These are phyloP conservation scores for Populus hybrid DNA, from an alignment of 441 rosid genomes.

Conservation along the genomic window DNA sequence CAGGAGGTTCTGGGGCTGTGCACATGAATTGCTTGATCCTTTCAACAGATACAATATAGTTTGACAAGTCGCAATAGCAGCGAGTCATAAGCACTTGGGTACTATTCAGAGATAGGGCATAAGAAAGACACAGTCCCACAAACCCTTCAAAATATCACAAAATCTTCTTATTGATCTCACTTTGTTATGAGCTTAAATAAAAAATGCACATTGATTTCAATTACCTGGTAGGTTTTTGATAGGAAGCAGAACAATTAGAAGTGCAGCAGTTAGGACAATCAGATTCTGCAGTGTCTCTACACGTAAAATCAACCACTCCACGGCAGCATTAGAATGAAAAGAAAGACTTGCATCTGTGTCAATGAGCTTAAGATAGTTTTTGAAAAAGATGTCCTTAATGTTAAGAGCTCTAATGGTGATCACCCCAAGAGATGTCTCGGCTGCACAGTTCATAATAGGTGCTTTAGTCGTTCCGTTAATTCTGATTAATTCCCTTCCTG, in stretches of 20 bases:
- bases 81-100: not conserved
- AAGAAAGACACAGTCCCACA: not conserved
- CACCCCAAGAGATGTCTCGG: not conserved
- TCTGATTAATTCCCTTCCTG: slow-evolving; percentile 66
- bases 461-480: slow-evolving; percentile 61
- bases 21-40: not conserved
- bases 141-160: not conserved
- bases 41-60: not conserved
- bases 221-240: not conserved
- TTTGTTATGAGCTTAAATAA: not conserved
- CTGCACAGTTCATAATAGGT: not conserved
- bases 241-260: not conserved
- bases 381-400: not conserved
- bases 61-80: slow-evolving; percentile 1
- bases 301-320: not conserved
- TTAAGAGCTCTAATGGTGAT: not conserved
- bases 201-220: not conserved
- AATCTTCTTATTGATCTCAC: not conserved
- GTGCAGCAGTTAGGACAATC: not conserved
- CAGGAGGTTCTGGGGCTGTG: not conserved
- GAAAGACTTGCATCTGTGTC: not conserved
- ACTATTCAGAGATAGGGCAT: not conserved
- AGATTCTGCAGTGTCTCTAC: slow-evolving; percentile 3
- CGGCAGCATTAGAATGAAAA: not conserved
- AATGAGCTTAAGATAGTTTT: not conserved